Evolutionary conservation across 371 early-diverging fungal species (phyloP).

Genomic region (Haplosporangium sp.): DNA sequence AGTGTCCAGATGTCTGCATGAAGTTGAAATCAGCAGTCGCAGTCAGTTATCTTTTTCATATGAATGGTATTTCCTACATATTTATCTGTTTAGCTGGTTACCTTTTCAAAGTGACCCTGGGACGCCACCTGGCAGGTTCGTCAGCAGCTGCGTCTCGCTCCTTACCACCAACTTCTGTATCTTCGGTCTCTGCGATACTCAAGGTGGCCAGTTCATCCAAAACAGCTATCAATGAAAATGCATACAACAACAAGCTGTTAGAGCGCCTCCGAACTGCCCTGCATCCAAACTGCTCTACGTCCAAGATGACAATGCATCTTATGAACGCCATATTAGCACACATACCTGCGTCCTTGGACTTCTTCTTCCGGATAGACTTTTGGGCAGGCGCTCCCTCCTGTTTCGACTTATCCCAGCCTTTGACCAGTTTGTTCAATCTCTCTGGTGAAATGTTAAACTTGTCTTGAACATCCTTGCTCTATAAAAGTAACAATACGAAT

Average conservation of each 20-base stretch:
- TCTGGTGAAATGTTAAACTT: slow-evolving; percentile 72
- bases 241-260: too few relatives aligned
- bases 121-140: slow-evolving; percentile 63
- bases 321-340: too few relatives aligned
- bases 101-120: slow-evolving; percentile 70
- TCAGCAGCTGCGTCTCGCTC: slow-evolving; percentile 4
- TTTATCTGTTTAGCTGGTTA: slow-evolving; percentile 22
- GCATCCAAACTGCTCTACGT: too few relatives aligned
- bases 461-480: slow-evolving; percentile 70
- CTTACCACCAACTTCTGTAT: slow-evolving; percentile 19
- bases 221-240: slow-evolving; percentile 9
- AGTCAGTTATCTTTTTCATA: not conserved
- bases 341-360: slow-evolving; percentile 52
- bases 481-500: not conserved
- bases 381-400: slow-evolving; percentile 27
- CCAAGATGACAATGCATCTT: too few relatives aligned
- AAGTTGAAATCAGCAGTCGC: not conserved
- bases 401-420: slow-evolving; percentile 60
- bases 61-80: not conserved
- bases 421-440: slow-evolving; percentile 65
- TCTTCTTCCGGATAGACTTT: slow-evolving; percentile 54
- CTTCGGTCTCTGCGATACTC: slow-evolving; percentile 37
- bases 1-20: slow-evolving; percentile 82
- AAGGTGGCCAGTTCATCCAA: slow-evolving; percentile 58
- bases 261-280: too few relatives aligned